A percentile compares a stretch with the other conserved stretches of the same genome.
phyloP scores from a whole-genome alignment of 2,329 filamentous ascomycete genomes.

The Aspergillus melleus region DNA sequence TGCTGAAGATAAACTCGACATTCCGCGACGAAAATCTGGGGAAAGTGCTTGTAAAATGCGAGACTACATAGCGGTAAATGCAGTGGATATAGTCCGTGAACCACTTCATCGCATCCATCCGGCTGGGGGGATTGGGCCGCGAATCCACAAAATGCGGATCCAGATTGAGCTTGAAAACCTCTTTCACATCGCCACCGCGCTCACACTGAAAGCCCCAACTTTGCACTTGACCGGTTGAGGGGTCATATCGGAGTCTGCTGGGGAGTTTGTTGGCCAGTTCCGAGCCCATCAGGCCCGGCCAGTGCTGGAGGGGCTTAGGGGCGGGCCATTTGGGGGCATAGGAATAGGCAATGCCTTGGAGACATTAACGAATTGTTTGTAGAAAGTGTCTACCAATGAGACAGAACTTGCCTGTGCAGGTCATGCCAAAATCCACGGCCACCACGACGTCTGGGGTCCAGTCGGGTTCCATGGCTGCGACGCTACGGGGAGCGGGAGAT shows the following conservation, averaged over 20 bases:
- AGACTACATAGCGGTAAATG: neutral
- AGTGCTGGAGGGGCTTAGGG: constrained; percentile 2
- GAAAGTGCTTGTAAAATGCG: neutral
- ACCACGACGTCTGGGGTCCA: neutral
- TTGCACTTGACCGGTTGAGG: neutral
- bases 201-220: constrained; percentile 3
- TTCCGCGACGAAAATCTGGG: neutral
- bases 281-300: neutral
- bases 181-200: neutral
- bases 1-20: constrained; percentile 4
- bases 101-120: constrained; percentile 1
- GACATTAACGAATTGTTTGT: neutral
- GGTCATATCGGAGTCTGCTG: constrained; percentile 3
- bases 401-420: constrained; percentile 2
- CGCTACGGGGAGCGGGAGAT: neutral
- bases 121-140: neutral
- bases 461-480: neutral
- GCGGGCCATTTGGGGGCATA: constrained; percentile 2
- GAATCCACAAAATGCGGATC: constrained; percentile 1
- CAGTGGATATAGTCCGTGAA: constrained; percentile 3
- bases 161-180: constrained; percentile 1
- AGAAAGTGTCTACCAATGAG: neutral
- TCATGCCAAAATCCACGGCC: neutral
- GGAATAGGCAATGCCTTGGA: constrained; percentile 1
- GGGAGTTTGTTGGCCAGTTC: constrained; percentile 2